Evolutionary conservation across 371 early-diverging fungal species (phyloP).

Genomic region (Mortierella sp.): DNA sequence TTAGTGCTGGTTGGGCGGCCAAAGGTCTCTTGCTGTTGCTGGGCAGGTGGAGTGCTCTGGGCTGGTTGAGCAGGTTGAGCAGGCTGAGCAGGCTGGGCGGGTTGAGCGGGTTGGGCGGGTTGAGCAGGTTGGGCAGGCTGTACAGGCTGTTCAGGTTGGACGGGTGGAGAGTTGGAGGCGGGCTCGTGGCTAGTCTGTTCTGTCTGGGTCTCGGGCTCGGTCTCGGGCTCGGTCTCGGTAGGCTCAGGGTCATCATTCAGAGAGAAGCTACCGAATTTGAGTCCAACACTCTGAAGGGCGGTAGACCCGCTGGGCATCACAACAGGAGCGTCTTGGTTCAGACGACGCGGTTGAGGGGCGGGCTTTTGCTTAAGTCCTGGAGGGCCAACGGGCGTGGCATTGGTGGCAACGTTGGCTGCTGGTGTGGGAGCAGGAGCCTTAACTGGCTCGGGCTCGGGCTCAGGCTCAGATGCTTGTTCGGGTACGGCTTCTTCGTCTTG

Average conservation of each 20-base stretch:
- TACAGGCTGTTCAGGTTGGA: constrained; percentile 11
- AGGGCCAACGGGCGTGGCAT: constrained; percentile 53
- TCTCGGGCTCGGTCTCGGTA: constrained; percentile 23
- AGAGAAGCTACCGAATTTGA: constrained; percentile 86
- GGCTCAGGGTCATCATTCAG: constrained; percentile 64
- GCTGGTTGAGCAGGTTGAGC: constrained; percentile 33
- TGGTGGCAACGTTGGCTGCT: not conserved
- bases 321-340: constrained; percentile 89
- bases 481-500: constrained; percentile 31
- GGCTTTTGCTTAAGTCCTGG: constrained; percentile 66
- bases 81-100: constrained; percentile 33
- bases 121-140: constrained; percentile 21
- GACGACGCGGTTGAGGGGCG: constrained; percentile 61
- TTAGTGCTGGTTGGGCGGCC: constrained; percentile 31
- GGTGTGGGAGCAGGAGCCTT: constrained; percentile 8
- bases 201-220: not conserved
- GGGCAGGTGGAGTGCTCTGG: constrained; percentile 27
- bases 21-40: constrained; percentile 35
- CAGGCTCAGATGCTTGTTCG: constrained; percentile 11
- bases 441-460: constrained; percentile 21
- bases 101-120: constrained; percentile 29
- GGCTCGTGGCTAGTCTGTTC: not conserved
- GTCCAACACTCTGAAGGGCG: constrained; percentile 76
- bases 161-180: not conserved
- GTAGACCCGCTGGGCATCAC: constrained; percentile 83